Evolutionary conservation across 495 filamentous ascomycete genomes (phyloP), one percentile per base, ranked within the genome.

Genomic region (Echria macrotheca): DNA sequence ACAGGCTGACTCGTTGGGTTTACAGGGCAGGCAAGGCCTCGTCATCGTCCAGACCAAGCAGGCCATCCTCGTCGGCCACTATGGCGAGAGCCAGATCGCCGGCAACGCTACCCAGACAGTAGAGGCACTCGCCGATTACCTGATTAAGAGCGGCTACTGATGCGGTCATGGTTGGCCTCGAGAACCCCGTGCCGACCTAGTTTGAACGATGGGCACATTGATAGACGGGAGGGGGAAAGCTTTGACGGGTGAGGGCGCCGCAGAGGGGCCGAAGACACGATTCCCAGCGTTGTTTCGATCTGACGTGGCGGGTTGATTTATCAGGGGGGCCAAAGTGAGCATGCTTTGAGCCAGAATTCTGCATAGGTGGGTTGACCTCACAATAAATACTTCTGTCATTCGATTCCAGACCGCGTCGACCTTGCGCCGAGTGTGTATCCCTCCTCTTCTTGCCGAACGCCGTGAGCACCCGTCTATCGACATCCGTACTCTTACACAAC

Each of bases 31-130:
- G 70, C 81, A 81, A 57, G 93, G 93, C 49, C 67, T 93, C 57
- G 69, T 83, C 59, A 76, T 89, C 56, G 81, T 83, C 64, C 91
- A 89, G 74, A 91, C 91, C 55, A 81, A 69, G 44, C 85, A 91
- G 69, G 86, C 88, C 58, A 78, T 96, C 63, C 81, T 98, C 61
- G 69, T 98, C 66, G 84, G 78, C 56, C 88, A 95, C 74, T 85
- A 95, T 76, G 75, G 74, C 58, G 89, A 94, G 64, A 65, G 54
- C 31, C 68, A 78, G 33, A 74, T 82, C 58, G 83, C 83, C 21
- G 84, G 84, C 50, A 76, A 79, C 60, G 75, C 85, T 40, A 78
- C 79, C 40, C 76, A 69, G 54, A 76, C 76, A 15, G 79, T 85
- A 49, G 84, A 85, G 72, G 67, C 79, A 47, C 73, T 91, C 51